Conservation (phyloP, 2,329 filamentous ascomycete species). For the Ophiostoma quercus region DNA sequence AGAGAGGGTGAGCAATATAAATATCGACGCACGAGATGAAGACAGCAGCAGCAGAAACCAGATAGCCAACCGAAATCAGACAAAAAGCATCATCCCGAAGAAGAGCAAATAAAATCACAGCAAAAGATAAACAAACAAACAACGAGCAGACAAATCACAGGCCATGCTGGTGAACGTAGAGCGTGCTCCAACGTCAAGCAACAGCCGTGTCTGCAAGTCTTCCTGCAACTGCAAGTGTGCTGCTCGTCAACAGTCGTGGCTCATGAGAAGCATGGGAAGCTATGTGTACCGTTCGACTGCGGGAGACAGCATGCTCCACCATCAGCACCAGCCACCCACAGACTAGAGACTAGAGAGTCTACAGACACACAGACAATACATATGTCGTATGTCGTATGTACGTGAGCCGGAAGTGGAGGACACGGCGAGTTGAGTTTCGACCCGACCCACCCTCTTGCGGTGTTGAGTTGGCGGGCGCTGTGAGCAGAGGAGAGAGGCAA, state of each 20-base stretch:
- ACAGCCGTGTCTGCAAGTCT: neutral
- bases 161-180: neutral
- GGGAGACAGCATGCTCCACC: slow-evolving; percentile 11
- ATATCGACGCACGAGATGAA: neutral
- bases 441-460: slow-evolving; percentile 16
- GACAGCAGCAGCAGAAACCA: neutral
- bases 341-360: neutral
- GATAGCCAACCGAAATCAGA: neutral
- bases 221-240: too few species aligned
- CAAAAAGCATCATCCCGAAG: neutral
- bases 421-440: slow-evolving; percentile 20
- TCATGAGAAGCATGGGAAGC: slow-evolving; percentile 6
- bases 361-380: neutral
- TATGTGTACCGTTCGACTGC: slow-evolving; percentile 14
- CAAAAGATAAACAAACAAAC: slow-evolving; percentile 5
- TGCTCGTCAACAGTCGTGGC: neutral
- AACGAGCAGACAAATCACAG: neutral
- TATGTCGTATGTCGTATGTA: slow-evolving; percentile 7
- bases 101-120: neutral
- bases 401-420: slow-evolving; percentile 18
- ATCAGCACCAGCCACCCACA: slow-evolving; percentile 8
- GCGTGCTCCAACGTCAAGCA: too few species aligned
- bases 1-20: slow-evolving; percentile 9
- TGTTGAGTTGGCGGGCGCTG: neutral
- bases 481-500: neutral